Conservation (phyloP, 1,284 basidiomycete species). For the Cutaneotrichosporon sp. region DNA sequence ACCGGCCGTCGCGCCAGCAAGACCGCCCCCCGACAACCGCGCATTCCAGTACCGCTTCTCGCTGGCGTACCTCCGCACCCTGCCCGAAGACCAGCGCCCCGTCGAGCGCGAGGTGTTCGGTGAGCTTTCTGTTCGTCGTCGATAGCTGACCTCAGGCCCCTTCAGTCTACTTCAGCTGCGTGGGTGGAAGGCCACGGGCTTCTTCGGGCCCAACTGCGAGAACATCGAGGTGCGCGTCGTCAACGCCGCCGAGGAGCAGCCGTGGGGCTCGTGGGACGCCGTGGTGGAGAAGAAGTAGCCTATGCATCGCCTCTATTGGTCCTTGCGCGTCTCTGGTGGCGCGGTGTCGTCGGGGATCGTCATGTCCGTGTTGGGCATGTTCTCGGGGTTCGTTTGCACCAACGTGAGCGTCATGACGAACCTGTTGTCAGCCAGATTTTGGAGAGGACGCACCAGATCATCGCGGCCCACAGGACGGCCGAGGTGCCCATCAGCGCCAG, state of each 20-base stretch:
- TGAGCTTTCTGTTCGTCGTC: constrained; percentile 24
- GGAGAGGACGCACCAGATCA: constrained; percentile 43
- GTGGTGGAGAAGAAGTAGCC: constrained; percentile 30
- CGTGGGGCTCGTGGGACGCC: constrained; percentile 48
- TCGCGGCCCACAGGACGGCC: constrained; percentile 44
- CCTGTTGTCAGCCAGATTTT: constrained; percentile 27
- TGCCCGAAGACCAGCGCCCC: constrained; percentile 51
- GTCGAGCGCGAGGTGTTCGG: constrained; percentile 54
- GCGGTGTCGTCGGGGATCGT: constrained; percentile 4
- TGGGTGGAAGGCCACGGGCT: constrained; percentile 51
- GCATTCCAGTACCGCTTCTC: constrained; percentile 54
- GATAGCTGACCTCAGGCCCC: constrained; percentile 38
- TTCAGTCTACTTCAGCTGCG: constrained; percentile 45
- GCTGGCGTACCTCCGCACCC: constrained; percentile 44
- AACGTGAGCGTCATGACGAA: constrained; percentile 48
- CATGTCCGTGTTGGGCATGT: constrained; percentile 35
- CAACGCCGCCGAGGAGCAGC: constrained; percentile 22
- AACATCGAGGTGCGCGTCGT: constrained; percentile 50
- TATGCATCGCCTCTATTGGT: constrained; percentile 19
- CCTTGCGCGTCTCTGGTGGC: constrained; percentile 33
- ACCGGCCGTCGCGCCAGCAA: constrained; percentile 13
- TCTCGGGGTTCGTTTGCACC: constrained; percentile 45
- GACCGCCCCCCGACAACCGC: constrained; percentile 36
- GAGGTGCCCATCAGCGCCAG: constrained; percentile 41
- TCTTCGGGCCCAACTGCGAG: constrained; percentile 51